Conservation (phyloP, 306 rosid genomes). For the apple (Malus domestica) region ASM211411v1 NC_041796.1:3721501-3722000, state of each 20-base stretch:
- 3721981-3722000: no score
- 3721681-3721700: slow-evolving; percentile 34
- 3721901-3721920: no score
- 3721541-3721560: background rate
- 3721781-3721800: background rate
- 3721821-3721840: background rate
- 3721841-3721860: no score
- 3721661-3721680: slow-evolving; percentile 16
- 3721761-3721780: background rate
- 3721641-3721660: background rate
- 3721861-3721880: no score
- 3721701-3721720: background rate
- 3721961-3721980: no score
- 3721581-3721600: slow-evolving; percentile 17
- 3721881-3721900: no score
- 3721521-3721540: slow-evolving; percentile 14
- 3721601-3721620: slow-evolving; percentile 30
- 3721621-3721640: slow-evolving; percentile 17
- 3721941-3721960: no score
- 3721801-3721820: no score
- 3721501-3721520: background rate
- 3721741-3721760: background rate
- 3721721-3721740: background rate
- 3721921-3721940: no score
- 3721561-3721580: slow-evolving; percentile 18